Evolutionary conservation across 352 stramenopile genomes (phyloP), one percentile per base, ranked within the genome.

Genomic region (Globisporangium ultimum): DNA sequence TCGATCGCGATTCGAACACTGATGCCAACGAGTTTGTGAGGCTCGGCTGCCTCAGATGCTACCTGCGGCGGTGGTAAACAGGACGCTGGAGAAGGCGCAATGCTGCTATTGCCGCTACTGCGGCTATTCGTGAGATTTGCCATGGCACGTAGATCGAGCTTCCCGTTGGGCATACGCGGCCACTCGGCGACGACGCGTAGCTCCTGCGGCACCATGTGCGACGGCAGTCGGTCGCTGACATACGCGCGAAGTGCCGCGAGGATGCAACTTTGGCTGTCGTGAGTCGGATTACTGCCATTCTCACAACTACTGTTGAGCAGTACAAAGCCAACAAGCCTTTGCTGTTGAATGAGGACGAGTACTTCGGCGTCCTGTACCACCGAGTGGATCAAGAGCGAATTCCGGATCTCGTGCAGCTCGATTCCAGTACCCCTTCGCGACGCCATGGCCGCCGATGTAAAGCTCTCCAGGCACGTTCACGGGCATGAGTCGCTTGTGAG

Each of bases 391-490:
- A 88, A 52, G 15, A 93, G 53, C 28, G 80, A 68, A 18, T 84
- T 83, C 8, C 87, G 78, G 15, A 94, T 77, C 67, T 94, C 84
- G 11, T 89, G 78, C 4, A 93, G 63, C 61, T 96, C 87, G 18
- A 96, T 10, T 84, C 67, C 80, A 86, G 66, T 96, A 96, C 1
- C 84, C 84, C 11, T 51, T 48, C 1, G 81, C 80, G 43, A 96
- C 72, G 50, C 84, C 83, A 11, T 48, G 46, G 0, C 87, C 87
- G 17, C 82, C 82, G 22, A 95, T 74, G 53, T 76, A 94, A 10
- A 95, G 68, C 55, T 89, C 79, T 0, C 84, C 82, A 1, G 68
- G 55, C 0, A 91, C 69, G 14, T 87, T 81, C 5, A 70, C 56
- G 0, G 78, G 76, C 15, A 86, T 72, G 2, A 81, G 63, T 18